Conservation (phyloP, 108 stramenopile genomes). For the Nannochloropsis salina region DNA sequence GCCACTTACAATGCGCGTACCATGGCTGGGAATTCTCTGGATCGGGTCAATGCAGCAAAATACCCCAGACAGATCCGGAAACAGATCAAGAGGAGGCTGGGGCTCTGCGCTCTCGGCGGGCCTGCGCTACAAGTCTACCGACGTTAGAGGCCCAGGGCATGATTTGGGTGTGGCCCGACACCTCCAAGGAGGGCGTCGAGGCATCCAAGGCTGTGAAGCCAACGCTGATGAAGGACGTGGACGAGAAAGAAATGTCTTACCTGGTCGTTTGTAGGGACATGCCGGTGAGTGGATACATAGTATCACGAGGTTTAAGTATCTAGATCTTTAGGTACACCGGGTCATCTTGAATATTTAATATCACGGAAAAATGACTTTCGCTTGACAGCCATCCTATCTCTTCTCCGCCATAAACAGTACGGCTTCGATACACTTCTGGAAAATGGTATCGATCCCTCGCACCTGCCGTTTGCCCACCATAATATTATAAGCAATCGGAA, state of each 20-base stretch:
- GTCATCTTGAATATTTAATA: not conserved
- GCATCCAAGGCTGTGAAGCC: constrained; percentile 42
- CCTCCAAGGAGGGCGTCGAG: constrained; percentile 27
- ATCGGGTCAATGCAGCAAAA: constrained; percentile 53
- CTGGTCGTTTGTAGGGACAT: not conserved
- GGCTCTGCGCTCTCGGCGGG: constrained; percentile 29
- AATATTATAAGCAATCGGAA: constrained; percentile 51
- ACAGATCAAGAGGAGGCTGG: constrained; percentile 5
- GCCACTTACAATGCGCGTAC: constrained; percentile 59
- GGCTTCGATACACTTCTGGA: not conserved
- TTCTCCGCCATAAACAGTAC: not conserved
- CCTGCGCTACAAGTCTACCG: constrained; percentile 49
- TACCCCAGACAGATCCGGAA: constrained; percentile 63
- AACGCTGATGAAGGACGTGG: constrained; percentile 53
- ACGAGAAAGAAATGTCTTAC: constrained; percentile 14
- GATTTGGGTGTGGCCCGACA: constrained; percentile 55
- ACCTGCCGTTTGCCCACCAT: constrained; percentile 73
- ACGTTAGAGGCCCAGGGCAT: constrained; percentile 48
- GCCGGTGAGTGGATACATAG: not conserved
- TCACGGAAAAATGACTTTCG: not conserved
- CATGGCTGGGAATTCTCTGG: constrained; percentile 80
- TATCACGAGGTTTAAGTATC: not conserved
- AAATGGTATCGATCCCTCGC: constrained; percentile 58
- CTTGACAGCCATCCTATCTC: not conserved
- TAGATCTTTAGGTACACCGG: not conserved